These are phyloP conservation scores for Somion occarium DNA, from an alignment of 1,284 basidiomycete species.

Conservation along the genomic window DNA sequence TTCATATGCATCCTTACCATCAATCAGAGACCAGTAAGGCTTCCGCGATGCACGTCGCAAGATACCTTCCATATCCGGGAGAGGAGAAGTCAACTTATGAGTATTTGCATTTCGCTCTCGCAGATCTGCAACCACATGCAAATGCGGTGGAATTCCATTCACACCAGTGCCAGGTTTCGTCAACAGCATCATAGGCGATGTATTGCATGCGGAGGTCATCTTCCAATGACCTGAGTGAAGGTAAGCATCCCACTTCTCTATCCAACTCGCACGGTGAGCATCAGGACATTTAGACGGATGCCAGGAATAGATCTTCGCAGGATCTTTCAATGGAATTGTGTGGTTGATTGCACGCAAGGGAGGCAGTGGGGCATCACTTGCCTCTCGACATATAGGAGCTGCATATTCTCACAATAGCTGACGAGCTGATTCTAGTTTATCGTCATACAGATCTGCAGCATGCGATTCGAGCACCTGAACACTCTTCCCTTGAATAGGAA, in stretches of 20 bases:
- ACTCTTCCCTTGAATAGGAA: conserved; percentile 18
- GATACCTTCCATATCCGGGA: conserved; percentile 20
- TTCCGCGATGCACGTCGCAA: conserved; percentile 8
- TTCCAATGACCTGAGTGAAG: conserved; percentile 27
- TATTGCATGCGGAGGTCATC: conserved; percentile 22
- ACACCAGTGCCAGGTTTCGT: conserved; percentile 13
- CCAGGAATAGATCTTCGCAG: conserved; percentile 24
- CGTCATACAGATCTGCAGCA: conserved; percentile 16
- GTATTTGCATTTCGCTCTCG: conserved; percentile 32
- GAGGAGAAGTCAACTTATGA: conserved; percentile 28
- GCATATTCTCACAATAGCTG: conserved; percentile 19
- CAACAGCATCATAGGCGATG: conserved; percentile 30
- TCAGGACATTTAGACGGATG: conserved; percentile 29
- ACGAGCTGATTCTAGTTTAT: conserved; percentile 14
- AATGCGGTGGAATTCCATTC: conserved; percentile 20
- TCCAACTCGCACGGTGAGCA: conserved; percentile 23
- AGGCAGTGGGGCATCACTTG: conserved; percentile 24
- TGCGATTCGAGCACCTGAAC: conserved; percentile 11
- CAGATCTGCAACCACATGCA: conserved; percentile 31
- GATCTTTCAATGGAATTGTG: conserved; percentile 32
- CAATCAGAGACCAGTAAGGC: conserved; percentile 11
- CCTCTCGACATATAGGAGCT: conserved; percentile 20
- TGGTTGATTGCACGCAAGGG: conserved; percentile 35
- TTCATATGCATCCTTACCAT: conserved; percentile 21
- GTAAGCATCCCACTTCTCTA: conserved; percentile 26